Percentiles rank a stretch among this genome's conserved stretches.
phyloP scores from a whole-genome alignment of 768 basidiomycete genomes.

The Boletus eberwhitei region DNA sequence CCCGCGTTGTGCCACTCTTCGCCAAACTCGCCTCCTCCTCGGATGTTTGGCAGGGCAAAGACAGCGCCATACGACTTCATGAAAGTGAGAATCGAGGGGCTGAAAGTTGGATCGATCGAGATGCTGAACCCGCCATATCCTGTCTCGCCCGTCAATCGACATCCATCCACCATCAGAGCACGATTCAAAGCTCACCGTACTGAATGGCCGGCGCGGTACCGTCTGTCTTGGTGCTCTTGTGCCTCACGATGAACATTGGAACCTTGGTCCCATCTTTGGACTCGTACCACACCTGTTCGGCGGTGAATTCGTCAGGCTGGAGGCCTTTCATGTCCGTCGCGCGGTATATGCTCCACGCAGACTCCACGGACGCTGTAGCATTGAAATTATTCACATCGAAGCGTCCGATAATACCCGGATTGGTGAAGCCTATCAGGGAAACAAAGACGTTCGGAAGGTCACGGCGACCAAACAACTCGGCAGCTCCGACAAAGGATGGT shows the following conservation, averaged over 20 bases:
- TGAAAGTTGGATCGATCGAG: slow-evolving; percentile 71
- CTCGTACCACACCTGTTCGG: slow-evolving; percentile 75
- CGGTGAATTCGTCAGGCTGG: slow-evolving; percentile 62
- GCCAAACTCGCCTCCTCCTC: slow-evolving; percentile 77
- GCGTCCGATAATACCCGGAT: slow-evolving; percentile 60
- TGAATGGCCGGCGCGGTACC: slow-evolving; percentile 76
- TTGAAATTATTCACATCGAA: slow-evolving; percentile 51
- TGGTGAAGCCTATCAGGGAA: slow-evolving; percentile 64
- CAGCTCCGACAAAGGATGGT: slow-evolving; percentile 64
- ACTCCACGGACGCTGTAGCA: slow-evolving; percentile 31
- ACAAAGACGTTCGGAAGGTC: slow-evolving; percentile 62
- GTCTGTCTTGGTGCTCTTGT: slow-evolving; percentile 64
- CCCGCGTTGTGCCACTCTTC: slow-evolving; percentile 83
- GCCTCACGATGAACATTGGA: slow-evolving; percentile 84
- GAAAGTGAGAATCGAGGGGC: slow-evolving; percentile 66
- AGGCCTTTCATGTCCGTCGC: slow-evolving; percentile 59
- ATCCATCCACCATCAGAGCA: neutral
- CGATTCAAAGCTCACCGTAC: slow-evolving; percentile 49
- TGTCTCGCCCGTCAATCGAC: slow-evolving; percentile 19
- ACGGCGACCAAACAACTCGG: slow-evolving; percentile 48
- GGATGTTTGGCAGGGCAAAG: slow-evolving; percentile 56
- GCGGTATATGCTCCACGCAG: slow-evolving; percentile 58
- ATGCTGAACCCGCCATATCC: slow-evolving; percentile 83
- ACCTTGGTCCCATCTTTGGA: slow-evolving; percentile 78
- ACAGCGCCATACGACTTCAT: slow-evolving; percentile 67